Percentiles rank a stretch among this genome's conserved stretches.
Evolutionary conservation across 2,329 filamentous ascomycete species (phyloP).

Genomic region (Cercospora sesami): DNA sequence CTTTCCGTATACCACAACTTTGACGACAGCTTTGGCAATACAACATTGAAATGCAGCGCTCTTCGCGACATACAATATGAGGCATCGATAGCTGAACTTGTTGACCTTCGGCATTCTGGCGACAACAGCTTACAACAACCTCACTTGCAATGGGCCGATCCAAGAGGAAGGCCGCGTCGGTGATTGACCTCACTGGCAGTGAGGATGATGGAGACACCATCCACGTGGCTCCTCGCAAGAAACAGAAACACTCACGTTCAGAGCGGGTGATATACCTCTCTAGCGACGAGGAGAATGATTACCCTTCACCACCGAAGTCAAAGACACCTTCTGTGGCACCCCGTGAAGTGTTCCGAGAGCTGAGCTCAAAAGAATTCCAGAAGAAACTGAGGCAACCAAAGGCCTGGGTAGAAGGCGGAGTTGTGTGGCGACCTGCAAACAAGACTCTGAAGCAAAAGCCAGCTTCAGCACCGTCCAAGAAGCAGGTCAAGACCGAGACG

Average conservation of each 20-base stretch:
- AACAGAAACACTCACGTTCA: neutral
- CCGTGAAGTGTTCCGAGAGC: neutral
- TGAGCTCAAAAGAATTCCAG: neutral
- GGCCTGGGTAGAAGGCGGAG: neutral
- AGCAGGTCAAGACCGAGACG: neutral
- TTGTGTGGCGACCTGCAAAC: neutral
- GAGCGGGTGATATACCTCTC: neutral
- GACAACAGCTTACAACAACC: too few relatives aligned
- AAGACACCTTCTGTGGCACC: neutral
- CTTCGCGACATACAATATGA: neutral
- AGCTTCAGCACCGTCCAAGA: neutral
- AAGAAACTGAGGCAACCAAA: neutral
- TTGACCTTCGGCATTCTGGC: neutral
- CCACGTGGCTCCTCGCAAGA: neutral
- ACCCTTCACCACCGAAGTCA: neutral
- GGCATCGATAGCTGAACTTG: neutral
- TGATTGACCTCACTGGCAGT: constrained; percentile 7
- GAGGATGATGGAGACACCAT: constrained; percentile 6
- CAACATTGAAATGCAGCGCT: neutral
- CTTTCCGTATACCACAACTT: neutral
- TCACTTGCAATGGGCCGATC: neutral
- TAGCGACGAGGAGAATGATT: constrained; percentile 1
- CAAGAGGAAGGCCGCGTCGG: neutral
- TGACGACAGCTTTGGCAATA: neutral
- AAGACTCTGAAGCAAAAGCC: neutral